Evolutionary conservation across 2,329 filamentous ascomycete genomes (phyloP), one percentile per base, ranked within the genome.

Genomic region (Exophiala mesophila): DNA sequence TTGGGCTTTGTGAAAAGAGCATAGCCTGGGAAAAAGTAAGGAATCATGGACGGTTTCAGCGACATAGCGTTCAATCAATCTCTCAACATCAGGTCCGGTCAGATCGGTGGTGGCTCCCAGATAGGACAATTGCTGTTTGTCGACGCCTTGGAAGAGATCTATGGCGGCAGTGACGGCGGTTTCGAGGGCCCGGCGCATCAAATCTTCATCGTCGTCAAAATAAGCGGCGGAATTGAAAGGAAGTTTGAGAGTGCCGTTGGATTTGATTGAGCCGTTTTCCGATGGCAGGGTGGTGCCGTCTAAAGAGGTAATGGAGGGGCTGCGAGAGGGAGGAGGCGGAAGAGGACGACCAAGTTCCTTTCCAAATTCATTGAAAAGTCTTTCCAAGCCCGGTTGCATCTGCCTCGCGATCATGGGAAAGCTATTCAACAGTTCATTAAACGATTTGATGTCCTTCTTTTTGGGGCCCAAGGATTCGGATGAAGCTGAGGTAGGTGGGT

Each of bases 351-450:
- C 86, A 53, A 96, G 83, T 41, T 90, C 85, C 32, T 79, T 79
- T 4, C 80, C 83, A 61, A 98, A 97, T 55, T 97, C 89, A 47
- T 83, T 81, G 59, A 97, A 95, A 18, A 97, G 69, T 57, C 82
- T 83, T 58, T 98, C 90, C 23, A 98, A 67, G 0, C 92, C 92
- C 2, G 83, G 78, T 56, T 96, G 88, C 88, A 98, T 95, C 64
- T 98, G 92, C 46, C 87, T 78, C 17, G 89, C 88, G 56, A 98
- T 97, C 78, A 94, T 85, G 1, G 92, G 92, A 54, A 97, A 98
- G 55, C 88, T 81, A 54, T 86, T 85, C 30, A 98, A 73, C 10
- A 98, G 74, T 52, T 97, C 92, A 47, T 84, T 82, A 60, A 98
- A 98, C 23, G 78, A 87, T 65, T 82, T 88, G 61, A 98, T 84